These are phyloP conservation scores for Talaromyces sp. DNA, from an alignment of 2,329 filamentous ascomycete species.

Conservation along the genomic window DNA sequence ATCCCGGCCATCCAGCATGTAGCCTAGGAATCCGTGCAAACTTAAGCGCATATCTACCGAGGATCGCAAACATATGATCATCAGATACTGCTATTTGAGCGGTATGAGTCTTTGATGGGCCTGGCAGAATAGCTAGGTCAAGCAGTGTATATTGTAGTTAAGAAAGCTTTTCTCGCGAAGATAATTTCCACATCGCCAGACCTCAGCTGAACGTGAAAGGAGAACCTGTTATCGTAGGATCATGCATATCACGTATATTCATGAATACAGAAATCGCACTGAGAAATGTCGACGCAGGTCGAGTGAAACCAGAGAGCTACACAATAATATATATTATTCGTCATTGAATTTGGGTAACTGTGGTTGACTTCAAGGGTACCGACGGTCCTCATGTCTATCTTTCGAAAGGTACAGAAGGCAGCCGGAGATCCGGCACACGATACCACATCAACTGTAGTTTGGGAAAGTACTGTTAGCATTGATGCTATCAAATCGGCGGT, in stretches of 20 bases:
- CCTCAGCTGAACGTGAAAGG: too few species aligned
- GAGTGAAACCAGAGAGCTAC: not conserved
- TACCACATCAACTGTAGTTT: not conserved
- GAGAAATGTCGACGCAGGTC: not conserved
- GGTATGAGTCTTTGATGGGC: not conserved
- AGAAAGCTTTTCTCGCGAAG: too few species aligned
- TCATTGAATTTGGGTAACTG: not conserved
- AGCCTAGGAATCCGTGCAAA: not conserved
- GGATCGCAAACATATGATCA: not conserved
- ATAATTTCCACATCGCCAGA: too few species aligned
- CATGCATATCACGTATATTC: not conserved
- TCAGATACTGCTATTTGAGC: not conserved
- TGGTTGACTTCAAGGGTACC: not conserved
- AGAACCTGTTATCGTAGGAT: too few species aligned
- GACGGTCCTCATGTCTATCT: not conserved
- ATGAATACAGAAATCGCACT: not conserved
- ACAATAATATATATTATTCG: not conserved
- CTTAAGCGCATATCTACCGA: not conserved
- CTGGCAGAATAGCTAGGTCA: not conserved
- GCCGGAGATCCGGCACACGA: not conserved
- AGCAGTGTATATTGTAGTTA: not conserved
- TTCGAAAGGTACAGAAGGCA: not conserved
- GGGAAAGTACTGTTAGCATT: not conserved
- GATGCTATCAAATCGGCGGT: not conserved
- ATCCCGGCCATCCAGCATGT: conserved; percentile 8